Base-by-base conservation (phyloP, 495 filamentous ascomycete species). In the Aspergillus indologenus region DNA sequence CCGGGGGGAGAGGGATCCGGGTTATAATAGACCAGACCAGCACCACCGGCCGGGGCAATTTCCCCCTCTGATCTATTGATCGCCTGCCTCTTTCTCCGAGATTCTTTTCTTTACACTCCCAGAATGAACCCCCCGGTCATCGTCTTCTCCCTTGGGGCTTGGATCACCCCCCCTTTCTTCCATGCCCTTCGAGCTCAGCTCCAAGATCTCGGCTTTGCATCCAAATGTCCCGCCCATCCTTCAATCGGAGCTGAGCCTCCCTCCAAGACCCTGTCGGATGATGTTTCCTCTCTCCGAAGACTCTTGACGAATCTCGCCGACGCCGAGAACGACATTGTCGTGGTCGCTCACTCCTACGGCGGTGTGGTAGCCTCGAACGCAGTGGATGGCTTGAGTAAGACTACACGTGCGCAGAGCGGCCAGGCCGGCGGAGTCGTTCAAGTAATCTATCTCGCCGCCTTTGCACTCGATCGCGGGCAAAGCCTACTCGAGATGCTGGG, bases 261-360 rank as follows among this genome's bases (percentile, higher is more conserved):
- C 44, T 77, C 70, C 24, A 76, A 77, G 53, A 75, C 71, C 49
- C 66, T 74, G 26, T 65, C 59, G 6, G 57, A 66, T 29, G 77
- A 81, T 59, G 52, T 68, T 44, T 53, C 65, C 6, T 63, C 61
- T 20, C 62, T 79, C 6, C 69, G 68, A 7, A 31, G 53, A 0
- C 53, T 64, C 0, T 57, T 75, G 20, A 49, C 62, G 56, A 47
- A 60, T 64, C 54, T 68, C 57, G 56, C 71, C 65, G 59, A 73
- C 62, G 48, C 71, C 0, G 61, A 54, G n/a, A 76, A 78, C 5
- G 67, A 68, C 49, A 74, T 83, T 58, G 70, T 84, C 17, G 67
- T 83, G 5, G 57, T 83, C 17, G 63, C 82, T 4, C 80, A 83
- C 61, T 82, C 79, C 5, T 83, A 82, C 58, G 78, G 81, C 31